Evolutionary conservation across 495 filamentous ascomycete species (phyloP).

Genomic region (Talaromyces trachyspermus): DNA sequence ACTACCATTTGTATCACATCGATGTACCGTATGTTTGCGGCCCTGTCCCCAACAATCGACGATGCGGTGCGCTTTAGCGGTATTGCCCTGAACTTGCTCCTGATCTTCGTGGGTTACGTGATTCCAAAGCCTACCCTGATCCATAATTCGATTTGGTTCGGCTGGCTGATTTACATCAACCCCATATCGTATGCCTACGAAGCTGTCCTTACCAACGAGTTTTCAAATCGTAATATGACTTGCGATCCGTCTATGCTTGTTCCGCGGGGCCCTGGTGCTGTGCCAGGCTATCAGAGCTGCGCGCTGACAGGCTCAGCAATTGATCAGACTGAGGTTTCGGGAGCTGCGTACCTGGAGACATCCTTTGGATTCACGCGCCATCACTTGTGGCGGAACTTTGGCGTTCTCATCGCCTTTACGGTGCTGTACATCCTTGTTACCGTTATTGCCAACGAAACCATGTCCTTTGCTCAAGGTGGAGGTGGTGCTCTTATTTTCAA

Average conservation of each 20-base stretch:
- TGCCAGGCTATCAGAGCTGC: constrained; percentile 53
- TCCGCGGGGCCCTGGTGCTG: constrained; percentile 44
- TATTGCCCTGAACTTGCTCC: constrained; percentile 54
- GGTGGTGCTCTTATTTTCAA: constrained; percentile 62
- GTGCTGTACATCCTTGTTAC: constrained; percentile 65
- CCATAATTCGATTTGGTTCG: constrained; percentile 65
- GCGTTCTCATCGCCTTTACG: constrained; percentile 62
- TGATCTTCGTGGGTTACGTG: constrained; percentile 77
- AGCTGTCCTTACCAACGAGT: constrained; percentile 62
- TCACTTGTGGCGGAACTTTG: constrained; percentile 77
- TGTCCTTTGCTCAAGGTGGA: constrained; percentile 44
- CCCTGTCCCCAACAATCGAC: constrained; percentile 63
- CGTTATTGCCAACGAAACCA: constrained; percentile 48
- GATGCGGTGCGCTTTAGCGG: constrained; percentile 67
- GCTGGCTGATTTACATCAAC: constrained; percentile 70
- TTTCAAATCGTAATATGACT: constrained; percentile 49
- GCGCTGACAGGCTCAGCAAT: constrained; percentile 48
- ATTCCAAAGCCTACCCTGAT: constrained; percentile 61
- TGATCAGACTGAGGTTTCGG: constrained; percentile 40
- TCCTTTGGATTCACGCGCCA: constrained; percentile 52
- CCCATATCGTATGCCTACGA: constrained; percentile 72
- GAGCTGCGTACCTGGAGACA: constrained; percentile 49
- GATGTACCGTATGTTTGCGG: constrained; percentile 70
- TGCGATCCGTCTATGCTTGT: constrained; percentile 52
- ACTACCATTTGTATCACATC: constrained; percentile 61